These are phyloP conservation scores for grape (Vitis vinifera) DNA, from an alignment of 164 flowering plant genomes.

Conservation along the genomic window ASM3070453v1 NC_081823.1:601501-602000, in stretches of 20 bases:
- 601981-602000: constrained; percentile 95
- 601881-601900: constrained; percentile 96
- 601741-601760: too few relatives aligned
- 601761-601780: too few relatives aligned
- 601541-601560: not conserved
- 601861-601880: constrained; percentile 98
- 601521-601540: too few relatives aligned
- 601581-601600: too few relatives aligned
- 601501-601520: not conserved
- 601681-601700: not conserved
- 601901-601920: constrained; percentile 81
- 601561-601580: not conserved
- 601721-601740: too few relatives aligned
- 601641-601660: too few relatives aligned
- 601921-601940: constrained; percentile 84
- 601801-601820: not conserved
- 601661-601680: not conserved
- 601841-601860: constrained; percentile 9
- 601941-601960: constrained; percentile 82
- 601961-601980: constrained; percentile 90
- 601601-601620: too few relatives aligned
- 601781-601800: not conserved
- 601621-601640: too few relatives aligned
- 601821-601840: too few relatives aligned
- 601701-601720: not conserved